Base-by-base conservation (phyloP, 805 yeast genomes). In the Sungouiozyma ichnusensis region DNA sequence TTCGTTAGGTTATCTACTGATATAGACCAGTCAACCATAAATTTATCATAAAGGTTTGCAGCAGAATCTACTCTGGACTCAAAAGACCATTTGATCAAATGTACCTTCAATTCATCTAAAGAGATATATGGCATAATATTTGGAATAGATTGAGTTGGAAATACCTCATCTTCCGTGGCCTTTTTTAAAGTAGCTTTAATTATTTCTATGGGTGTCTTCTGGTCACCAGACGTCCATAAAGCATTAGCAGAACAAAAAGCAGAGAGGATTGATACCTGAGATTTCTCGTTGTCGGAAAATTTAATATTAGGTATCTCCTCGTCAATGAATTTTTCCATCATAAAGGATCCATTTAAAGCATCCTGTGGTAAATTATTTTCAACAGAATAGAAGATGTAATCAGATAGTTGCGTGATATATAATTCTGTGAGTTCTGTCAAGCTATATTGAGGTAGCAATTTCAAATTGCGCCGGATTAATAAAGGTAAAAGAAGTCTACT, bases 41-140 rank as follows among this genome's bases (percentile, higher is more conserved):
- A 81, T 4, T 68, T 64, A 1, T 63, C 59, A 72, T 79, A 70
- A 1, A 88, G 76, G 2, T 63, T 63, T 1, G 72, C 66, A 0
- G 86, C 74, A 9, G 79, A 67, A 44, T 81, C 94, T 46, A 79
- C 80, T 32, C 82, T 71, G 0, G 94, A 81, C 37, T 71, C 74
- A 0, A 85, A 71, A 31, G 77, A 62, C 96, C 96, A 87, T 37
- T 73, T 69, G 0, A 79, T 79, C 33, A 82, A 50, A 5, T 58
- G 50, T 11, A 69, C 69, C 49, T 50, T 74, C 48, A 60, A 33
- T 9, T 51, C 46, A 7, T 62, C 56, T 4, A 48, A 42, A 0
- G 60, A 48, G 2, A 61, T 40, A 1, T 43, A 44, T 5, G 29
- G 29, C 29, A 24, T 24, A 6, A 24, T 24, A 11, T 24, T 24